These are phyloP conservation scores for Termitomyces heimii DNA, from an alignment of 768 basidiomycete genomes.

Conservation along the genomic window DNA sequence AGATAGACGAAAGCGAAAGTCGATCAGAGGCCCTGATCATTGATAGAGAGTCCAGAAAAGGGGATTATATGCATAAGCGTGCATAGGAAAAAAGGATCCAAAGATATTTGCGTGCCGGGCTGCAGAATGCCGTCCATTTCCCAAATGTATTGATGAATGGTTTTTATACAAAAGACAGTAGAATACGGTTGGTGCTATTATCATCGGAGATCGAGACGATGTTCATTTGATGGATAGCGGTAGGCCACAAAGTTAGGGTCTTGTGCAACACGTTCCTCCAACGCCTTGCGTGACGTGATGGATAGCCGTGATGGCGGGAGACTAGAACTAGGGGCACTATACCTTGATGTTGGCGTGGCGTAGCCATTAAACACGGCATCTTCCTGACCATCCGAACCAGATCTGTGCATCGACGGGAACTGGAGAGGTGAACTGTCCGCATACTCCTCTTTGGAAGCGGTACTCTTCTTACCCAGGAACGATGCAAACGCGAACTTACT, in stretches of 20 bases:
- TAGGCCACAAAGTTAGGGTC: constrained; percentile 83
- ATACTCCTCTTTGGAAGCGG: constrained; percentile 25
- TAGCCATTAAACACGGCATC: constrained; percentile 39
- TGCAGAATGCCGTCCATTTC: neutral
- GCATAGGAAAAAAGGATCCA: neutral
- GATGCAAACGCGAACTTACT: constrained; percentile 68
- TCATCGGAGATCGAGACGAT: constrained; percentile 57
- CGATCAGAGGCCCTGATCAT: neutral
- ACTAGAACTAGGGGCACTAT: constrained; percentile 40
- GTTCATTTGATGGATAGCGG: constrained; percentile 77
- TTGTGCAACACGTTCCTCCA: constrained; percentile 80
- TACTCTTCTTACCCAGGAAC: constrained; percentile 53
- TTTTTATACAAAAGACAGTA: neutral
- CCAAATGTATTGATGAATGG: neutral
- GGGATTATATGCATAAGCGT: neutral
- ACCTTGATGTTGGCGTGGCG: constrained; percentile 43
- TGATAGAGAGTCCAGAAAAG: neutral
- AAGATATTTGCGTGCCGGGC: neutral
- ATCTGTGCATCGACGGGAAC: constrained; percentile 42
- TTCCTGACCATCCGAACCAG: constrained; percentile 44
- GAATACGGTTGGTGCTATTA: neutral
- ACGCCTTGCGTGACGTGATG: constrained; percentile 59
- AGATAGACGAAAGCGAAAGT: constrained; percentile 2
- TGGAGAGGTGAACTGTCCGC: constrained; percentile 31
- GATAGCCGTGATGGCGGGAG: constrained; percentile 48